Evolutionary conservation across 257 asterid species (phyloP), one percentile per base, ranked within the genome.

Genomic region (Craterostigma plantagineum): DNA sequence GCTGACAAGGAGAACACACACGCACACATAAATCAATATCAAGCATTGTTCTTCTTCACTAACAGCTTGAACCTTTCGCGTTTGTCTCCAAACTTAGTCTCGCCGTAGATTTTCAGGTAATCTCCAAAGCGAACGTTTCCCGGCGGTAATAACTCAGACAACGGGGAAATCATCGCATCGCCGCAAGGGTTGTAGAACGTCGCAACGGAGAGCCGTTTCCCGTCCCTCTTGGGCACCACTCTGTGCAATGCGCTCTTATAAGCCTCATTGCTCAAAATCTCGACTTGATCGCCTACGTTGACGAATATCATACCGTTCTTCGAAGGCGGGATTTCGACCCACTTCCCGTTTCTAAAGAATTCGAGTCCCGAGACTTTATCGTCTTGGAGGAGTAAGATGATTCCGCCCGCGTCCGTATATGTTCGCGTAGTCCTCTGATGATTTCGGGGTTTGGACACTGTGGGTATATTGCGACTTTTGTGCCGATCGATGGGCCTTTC

Each of bases 331-430:
- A 84, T 74, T 45, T 69, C 62, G 41, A 69, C 67, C 95, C 95
- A 84, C 42, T 84, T 50, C 14, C 92, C 92, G n/a, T 77, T 87
- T 63, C 67, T 84, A 56, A 61, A 66, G 57, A 84, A 79, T 51
- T 84, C 77, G 0, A 84, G 92, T 18, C 95, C 95, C 0, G 87
- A 84, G 50, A 84, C 83, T 63, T 76, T 60, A 27, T 79, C 92
- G 38, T 84, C 95, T 56, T 84, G 95, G 63, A 79, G 91, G 56
- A 84, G 44, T 50, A 84, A 79, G 53, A 84, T 71, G 57, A 79
- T 76, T 0, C 95, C 95, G 0, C 95, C 95, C 10, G 95, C 95
- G 54, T 84, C 95, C 1, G 95, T 73, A 50, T n/a, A n/a, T 84
- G 95, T 53, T 79, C 95, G 3, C 95, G 68, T 10, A 84, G 92